Base-by-base conservation (phyloP, 208 protist species). In the Strigomonas culicis region DNA sequence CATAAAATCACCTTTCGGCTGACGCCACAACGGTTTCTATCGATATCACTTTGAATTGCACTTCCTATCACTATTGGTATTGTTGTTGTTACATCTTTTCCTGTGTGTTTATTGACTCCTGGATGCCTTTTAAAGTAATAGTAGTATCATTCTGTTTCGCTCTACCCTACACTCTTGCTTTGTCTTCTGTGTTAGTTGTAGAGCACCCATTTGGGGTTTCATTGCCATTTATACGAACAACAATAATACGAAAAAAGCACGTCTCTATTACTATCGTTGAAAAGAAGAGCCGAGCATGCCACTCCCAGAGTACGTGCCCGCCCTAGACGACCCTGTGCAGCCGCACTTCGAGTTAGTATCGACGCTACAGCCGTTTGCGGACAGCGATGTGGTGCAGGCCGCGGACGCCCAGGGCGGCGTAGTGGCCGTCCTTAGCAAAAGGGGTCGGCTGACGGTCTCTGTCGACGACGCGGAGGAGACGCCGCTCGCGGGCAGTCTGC, bases 351-450 rank as follows among this genome's bases (percentile, higher is more conserved):
- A 85, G 28, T 63, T 85, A 7, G 52, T 58, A 30, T 32, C 52
- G 21, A 72, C 57, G 0, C 49, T 56, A 24, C 62, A 80, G 17
- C 66, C 75, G 36, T 31, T 79, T 8, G n/a, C 43, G 1, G 17
- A n/a, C 15, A 56, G 59, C 17, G 76, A 88, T 66, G 36, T 46
- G 15, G 31, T 89, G 43, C 46, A 80, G 1, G 79, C 46, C 39
- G 61, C 82, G 25, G 85, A 95, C 70, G 84, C 75, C 50, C 88
- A 95, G 62, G 56, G 59, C 11, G 79, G 80, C 36, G 69, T 90
- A 11, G 58, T 87, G 57, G 85, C 85, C 2, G 30, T 85, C 4
- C 59, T 95, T 6, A 73, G 72, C 43, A 59, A 51, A 2, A 72
- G 47, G 24, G 88, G 88, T 2, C 56, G 56, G 1, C 68, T 94